These are phyloP conservation scores for Gastrodia elata DNA, from an alignment of 106 monocot genomes.

Conservation along the genomic window DNA sequence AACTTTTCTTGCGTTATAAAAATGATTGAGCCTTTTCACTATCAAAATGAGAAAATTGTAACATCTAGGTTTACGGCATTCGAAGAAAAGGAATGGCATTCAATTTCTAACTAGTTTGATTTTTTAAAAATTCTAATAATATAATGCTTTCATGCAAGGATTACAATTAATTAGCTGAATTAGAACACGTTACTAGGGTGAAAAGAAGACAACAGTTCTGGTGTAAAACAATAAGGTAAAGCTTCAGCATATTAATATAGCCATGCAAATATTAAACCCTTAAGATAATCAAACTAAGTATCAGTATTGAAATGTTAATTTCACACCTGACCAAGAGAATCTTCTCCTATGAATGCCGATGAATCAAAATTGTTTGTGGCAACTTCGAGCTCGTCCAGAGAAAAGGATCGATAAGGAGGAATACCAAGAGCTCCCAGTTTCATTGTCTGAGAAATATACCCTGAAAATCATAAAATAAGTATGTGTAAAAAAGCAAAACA, in stretches of 20 bases:
- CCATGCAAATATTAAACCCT: neutral
- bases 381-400: constrained; percentile 88
- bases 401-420: constrained; percentile 73
- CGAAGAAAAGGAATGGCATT: neutral
- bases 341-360: constrained; percentile 74
- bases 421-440: constrained; percentile 84
- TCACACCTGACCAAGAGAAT: constrained; percentile 74
- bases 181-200: neutral
- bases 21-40: neutral
- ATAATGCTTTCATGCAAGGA: neutral
- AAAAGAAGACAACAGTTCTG: neutral
- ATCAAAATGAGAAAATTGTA: neutral
- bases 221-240: neutral
- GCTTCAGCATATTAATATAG: neutral
- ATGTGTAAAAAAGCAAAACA: neutral
- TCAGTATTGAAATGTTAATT: neutral
- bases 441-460: constrained; percentile 91
- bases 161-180: neutral
- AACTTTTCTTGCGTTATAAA: neutral
- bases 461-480: constrained; percentile 8
- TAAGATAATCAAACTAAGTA: neutral
- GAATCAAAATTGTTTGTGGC: constrained; percentile 83
- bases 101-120: neutral
- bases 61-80: neutral
- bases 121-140: neutral